Percentiles rank a stretch among this genome's conserved stretches.
These are phyloP conservation scores for Nicotiana otophora DNA, from an alignment of 257 asterid species.

Conservation along the genomic window DNA sequence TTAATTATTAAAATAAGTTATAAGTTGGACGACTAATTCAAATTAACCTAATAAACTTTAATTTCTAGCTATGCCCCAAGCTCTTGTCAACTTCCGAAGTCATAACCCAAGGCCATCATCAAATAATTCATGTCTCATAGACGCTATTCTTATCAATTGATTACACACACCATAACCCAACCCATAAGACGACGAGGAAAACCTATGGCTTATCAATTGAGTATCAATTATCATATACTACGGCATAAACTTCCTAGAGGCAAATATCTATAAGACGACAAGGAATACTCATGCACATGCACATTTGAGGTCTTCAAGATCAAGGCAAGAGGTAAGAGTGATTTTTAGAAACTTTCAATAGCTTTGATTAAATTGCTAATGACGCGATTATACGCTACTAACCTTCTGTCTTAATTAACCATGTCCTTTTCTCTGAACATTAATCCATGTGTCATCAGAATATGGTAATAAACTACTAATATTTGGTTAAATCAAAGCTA, in stretches of 20 bases:
- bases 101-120: background rate
- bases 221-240: background rate
- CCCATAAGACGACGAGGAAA: too few species aligned
- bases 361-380: background rate
- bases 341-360: background rate
- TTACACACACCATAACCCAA: background rate
- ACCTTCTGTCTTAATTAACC: background rate
- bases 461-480: background rate
- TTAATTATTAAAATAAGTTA: background rate
- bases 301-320: background rate
- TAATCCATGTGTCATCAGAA: background rate
- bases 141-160: background rate
- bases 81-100: background rate
- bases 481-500: background rate
- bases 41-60: too few species aligned
- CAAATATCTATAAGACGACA: background rate
- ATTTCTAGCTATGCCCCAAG: too few species aligned
- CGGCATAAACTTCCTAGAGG: background rate
- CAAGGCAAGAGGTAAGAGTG: background rate
- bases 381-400: background rate
- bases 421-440: background rate
- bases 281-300: background rate
- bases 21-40: too few species aligned
- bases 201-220: background rate
- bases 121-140: background rate